Evolutionary conservation across 129 eudicot genomes (phyloP), one percentile per base, ranked within the genome.

Genomic region (Arctium lappa): DNA sequence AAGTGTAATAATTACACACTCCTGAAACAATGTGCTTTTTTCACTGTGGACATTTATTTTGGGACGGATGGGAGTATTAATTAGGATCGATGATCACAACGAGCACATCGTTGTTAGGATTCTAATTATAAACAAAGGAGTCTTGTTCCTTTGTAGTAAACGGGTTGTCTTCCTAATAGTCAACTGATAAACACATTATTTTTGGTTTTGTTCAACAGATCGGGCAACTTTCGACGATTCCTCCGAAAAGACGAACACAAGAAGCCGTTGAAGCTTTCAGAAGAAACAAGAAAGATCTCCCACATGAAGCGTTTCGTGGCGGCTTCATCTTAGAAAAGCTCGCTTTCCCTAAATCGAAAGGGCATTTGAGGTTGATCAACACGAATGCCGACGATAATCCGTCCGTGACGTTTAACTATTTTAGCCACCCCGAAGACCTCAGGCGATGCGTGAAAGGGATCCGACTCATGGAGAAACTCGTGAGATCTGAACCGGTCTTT

Each of bases 141-240:
- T 53, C 8, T 3, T 53, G 27, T 3, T n/a, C 6, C 9, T 60
- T 60, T 60, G 29, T 60, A 4, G 29, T 56, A 15, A 56, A 56
- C 65, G 15, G 0, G 65, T 56, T 3, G 8, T 6, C 4, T 65
- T 8, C 4, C 32, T 65, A 65, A 65, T 1, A 6, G 33, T 66
- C 33, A 66, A 8, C 34, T 29, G 13, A 66, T 27, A 66, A 66
- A 66, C 34, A 69, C 2, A 30, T 60, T n/a, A 60, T 53, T 53
- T 50, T 15, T 1, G 1, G 62, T 50, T 50, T 13, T 50, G 18
- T 12, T 50, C 5, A 60, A 60, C 89, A 95, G 99, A 93, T 90
- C 34, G 98, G 99, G 12, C 99, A 95, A 82, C 92, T 95, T 38
- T 91, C 98, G 4, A 91, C 98, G 2, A 79, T 93, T 69, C 97